These are phyloP conservation scores for Saturnispora sekii DNA, from an alignment of 805 yeast genomes.

Conservation along the genomic window DNA sequence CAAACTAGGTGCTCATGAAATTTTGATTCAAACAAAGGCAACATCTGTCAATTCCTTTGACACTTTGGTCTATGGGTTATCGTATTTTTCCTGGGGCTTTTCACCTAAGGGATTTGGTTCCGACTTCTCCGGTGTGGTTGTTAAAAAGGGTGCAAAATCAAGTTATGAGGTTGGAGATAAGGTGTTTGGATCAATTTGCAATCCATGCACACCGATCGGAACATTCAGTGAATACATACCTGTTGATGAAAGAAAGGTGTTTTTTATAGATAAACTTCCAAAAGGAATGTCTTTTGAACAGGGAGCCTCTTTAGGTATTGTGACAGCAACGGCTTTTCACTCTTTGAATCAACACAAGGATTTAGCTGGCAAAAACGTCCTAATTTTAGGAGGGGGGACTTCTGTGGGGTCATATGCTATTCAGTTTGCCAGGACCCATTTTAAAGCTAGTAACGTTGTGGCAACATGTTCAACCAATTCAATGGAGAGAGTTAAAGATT, in stretches of 20 bases:
- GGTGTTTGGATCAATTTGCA: constrained; percentile 10
- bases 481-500: constrained; percentile 14
- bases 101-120: constrained; percentile 11
- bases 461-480: constrained; percentile 35
- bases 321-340: constrained; percentile 49
- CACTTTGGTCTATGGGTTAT: constrained; percentile 3
- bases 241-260: constrained; percentile 21
- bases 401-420: constrained; percentile 49
- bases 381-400: constrained; percentile 67
- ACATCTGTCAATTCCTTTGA: constrained; percentile 16
- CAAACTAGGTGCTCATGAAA: constrained; percentile 8
- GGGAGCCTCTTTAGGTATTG: constrained; percentile 60
- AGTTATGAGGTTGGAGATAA: constrained; percentile 15
- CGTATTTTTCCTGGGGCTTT: constrained; percentile 7
- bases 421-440: constrained; percentile 43
- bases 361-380: constrained; percentile 31
- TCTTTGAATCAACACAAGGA: neutral
- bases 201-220: constrained; percentile 23
- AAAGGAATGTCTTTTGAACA: constrained; percentile 35
- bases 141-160: constrained; percentile 13
- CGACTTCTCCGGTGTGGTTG: constrained; percentile 17
- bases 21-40: constrained; percentile 13
- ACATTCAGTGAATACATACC: constrained; percentile 37
- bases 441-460: constrained; percentile 40
- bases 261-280: constrained; percentile 33